Base-by-base conservation (phyloP, 2,329 filamentous ascomycete genomes). In the Acephala macrosclerotiorum region DNA sequence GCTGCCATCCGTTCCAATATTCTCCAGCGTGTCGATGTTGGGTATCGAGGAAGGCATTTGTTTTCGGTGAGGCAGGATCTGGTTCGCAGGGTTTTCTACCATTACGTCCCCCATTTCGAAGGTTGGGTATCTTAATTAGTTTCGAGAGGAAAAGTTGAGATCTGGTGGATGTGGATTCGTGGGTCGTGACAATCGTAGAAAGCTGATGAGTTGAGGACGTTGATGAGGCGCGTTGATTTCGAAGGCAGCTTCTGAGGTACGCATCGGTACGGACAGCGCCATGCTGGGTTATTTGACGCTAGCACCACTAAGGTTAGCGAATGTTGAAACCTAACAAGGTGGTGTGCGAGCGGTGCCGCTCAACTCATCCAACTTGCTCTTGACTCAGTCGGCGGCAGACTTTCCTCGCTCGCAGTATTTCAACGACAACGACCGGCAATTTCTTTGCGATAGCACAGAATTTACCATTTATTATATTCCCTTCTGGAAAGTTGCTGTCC, bases 11-110 rank as follows among this genome's bases (percentile, higher is more conserved):
- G 88, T 88, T 18, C 89, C 87, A 68, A 94, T 84, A 67, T 93
- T 94, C 80, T 97, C 95, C 70, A 97, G 89, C 73, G 91, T 90
- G 78, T 97, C 94, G 80, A 97, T 91, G 80, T 92, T 95, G 47
- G 93, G 92, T 81, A 97, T 96, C 75, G 91, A 89, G 69, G 90
- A 91, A 60, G 90, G 88, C 75, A 89, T 85, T 76, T 89, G 84
- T 84, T 93, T 96, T 84, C 91, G 94, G 82, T 94, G 91, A 79
- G 91, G 90, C 77, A 89, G 86, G 80, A 90, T 83, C 72, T 85
- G 87, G 85, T 89, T 91, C 79, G 86, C 85, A 77, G 93, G 89
- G 81, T 87, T 94, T 82, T 97, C 93, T 77, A 97, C 89, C 75
- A 91, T 86, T 78, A 93, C 88, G 84, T 97, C 93, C 80, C 89